A percentile compares a stretch with the other conserved stretches of the same genome.
Evolutionary conservation across 345 rosid genomes (phyloP).

Genomic region (Durio zibethinus): DNA sequence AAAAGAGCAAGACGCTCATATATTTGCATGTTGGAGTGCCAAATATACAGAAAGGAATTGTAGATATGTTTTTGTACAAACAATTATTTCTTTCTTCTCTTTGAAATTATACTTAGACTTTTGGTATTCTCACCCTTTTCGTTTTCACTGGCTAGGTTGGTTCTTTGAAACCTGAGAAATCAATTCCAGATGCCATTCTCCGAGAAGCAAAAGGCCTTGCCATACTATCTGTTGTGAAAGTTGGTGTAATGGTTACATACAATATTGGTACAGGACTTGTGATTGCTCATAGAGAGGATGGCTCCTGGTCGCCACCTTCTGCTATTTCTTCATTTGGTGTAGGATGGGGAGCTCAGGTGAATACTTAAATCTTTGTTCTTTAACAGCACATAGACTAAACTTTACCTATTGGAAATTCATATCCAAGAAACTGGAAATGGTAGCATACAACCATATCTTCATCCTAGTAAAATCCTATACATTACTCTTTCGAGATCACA

Average conservation of each 20-base stretch:
- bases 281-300: slow-evolving; percentile 83
- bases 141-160: slow-evolving; percentile 53
- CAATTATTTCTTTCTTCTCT: neutral
- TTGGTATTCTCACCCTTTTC: slow-evolving; percentile 12
- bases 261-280: slow-evolving; percentile 91
- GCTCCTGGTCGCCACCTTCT: slow-evolving; percentile 98
- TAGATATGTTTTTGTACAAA: neutral
- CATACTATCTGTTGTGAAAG: slow-evolving; percentile 72
- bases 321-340: slow-evolving; percentile 86
- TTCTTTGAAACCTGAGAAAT: slow-evolving; percentile 69
- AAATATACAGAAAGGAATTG: neutral
- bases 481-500: neutral
- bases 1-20: neutral
- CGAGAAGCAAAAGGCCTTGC: slow-evolving; percentile 92
- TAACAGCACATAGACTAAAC: neutral
- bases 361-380: neutral
- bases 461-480: neutral
- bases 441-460: neutral
- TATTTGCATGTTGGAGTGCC: neutral
- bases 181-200: slow-evolving; percentile 78
- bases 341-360: slow-evolving; percentile 99
- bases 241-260: slow-evolving; percentile 85
- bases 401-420: neutral
- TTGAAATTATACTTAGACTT: neutral
- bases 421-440: neutral